A percentile compares a stretch with the other conserved stretches of the same genome.
phyloP scores from a whole-genome alignment of 2,329 filamentous ascomycete genomes.

The Claviceps pusilla region DNA sequence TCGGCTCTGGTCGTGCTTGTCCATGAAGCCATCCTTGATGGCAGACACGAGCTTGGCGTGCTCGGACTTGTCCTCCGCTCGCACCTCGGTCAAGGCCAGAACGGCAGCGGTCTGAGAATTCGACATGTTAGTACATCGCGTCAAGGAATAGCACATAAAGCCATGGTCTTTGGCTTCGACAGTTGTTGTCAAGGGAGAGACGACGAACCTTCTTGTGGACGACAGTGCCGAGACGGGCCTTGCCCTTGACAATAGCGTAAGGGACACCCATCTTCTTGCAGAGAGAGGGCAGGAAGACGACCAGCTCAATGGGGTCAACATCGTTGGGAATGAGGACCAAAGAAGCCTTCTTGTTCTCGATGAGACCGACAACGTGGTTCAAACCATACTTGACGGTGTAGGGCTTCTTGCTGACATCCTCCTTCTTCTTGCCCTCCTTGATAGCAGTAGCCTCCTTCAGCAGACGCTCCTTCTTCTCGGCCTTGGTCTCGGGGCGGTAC shows the following conservation, averaged over 20 bases:
- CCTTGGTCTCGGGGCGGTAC: slow-evolving; percentile 98
- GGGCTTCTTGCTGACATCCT: slow-evolving; percentile 99
- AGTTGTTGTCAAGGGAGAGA: too few species aligned
- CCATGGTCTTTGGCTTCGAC: too few species aligned
- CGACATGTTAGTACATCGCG: background rate
- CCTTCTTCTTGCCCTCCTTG: slow-evolving; percentile 99
- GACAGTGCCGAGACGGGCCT: slow-evolving; percentile 95
- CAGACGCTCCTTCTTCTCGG: slow-evolving; percentile 99
- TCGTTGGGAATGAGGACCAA: slow-evolving; percentile 98
- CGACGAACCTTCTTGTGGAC: slow-evolving; percentile 89
- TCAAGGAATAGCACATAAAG: background rate
- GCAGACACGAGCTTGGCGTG: slow-evolving; percentile 90
- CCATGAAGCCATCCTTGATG: slow-evolving; percentile 95
- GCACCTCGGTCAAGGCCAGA: slow-evolving; percentile 89
- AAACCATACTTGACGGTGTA: slow-evolving; percentile 99
- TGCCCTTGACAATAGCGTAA: slow-evolving; percentile 99
- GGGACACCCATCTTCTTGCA: slow-evolving; percentile 99
- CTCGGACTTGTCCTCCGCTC: slow-evolving; percentile 95
- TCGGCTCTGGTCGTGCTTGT: slow-evolving; percentile 84
- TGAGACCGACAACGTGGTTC: slow-evolving; percentile 94
- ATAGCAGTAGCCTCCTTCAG: slow-evolving; percentile 96
- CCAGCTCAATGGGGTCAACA: slow-evolving; percentile 98
- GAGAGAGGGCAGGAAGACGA: slow-evolving; percentile 96
- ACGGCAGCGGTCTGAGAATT: slow-evolving; percentile 69
- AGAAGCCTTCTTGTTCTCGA: slow-evolving; percentile 99